Conservation (phyloP, 169 alveolate species). For the Eimeria acervulina region DNA sequence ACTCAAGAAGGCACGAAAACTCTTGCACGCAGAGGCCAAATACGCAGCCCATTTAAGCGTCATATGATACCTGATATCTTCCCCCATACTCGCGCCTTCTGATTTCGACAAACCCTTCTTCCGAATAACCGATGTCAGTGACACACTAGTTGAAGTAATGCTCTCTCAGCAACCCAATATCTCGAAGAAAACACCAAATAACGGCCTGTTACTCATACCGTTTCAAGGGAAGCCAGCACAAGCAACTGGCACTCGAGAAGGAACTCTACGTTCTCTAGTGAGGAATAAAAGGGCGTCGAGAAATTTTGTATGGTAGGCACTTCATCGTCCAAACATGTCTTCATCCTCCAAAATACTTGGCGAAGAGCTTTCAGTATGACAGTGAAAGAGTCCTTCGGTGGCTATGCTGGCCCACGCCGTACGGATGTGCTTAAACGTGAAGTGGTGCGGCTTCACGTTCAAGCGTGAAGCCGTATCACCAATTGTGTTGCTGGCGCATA, state of each 20-base stretch:
- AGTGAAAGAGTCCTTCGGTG: conserved; percentile 79
- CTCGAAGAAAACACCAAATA: neutral
- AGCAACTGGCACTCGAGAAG: neutral
- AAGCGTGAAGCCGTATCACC: neutral
- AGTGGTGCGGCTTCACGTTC: neutral
- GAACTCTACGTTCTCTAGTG: neutral
- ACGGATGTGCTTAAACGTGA: no score
- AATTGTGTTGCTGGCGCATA: neutral
- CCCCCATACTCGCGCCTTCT: neutral
- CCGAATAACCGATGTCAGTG: neutral
- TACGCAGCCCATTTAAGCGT: neutral
- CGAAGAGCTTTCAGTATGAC: conserved; percentile 14
- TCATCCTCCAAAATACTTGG: neutral
- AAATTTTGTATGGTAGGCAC: neutral
- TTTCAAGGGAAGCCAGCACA: neutral
- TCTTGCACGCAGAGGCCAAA: neutral
- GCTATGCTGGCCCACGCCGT: neutral
- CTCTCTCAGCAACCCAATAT: neutral
- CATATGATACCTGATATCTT: neutral
- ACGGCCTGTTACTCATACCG: neutral
- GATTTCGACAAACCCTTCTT: neutral
- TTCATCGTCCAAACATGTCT: neutral
- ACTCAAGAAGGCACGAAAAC: neutral
- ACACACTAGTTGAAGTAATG: no score
- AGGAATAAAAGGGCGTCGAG: neutral